Percentiles rank a stretch among this genome's conserved stretches.
Conservation (phyloP, 139 green algal species). For the Chlorella sp. region DNA sequence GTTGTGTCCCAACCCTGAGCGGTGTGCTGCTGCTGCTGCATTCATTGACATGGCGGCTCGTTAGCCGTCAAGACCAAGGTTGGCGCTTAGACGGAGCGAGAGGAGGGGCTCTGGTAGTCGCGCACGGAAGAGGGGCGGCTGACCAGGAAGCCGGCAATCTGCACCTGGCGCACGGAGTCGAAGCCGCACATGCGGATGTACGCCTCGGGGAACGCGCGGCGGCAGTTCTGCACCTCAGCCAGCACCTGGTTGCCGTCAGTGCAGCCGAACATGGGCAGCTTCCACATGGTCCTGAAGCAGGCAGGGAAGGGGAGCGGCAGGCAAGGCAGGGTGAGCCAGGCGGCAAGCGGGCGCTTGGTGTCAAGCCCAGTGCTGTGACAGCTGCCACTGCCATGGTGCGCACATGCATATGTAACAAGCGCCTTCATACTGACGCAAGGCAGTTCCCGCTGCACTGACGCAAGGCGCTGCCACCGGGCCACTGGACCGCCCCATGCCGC, state of each 20-base stretch:
- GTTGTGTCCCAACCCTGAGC: too few relatives aligned
- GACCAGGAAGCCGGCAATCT: slow-evolving; percentile 78
- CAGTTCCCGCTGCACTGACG: too few relatives aligned
- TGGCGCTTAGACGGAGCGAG: slow-evolving; percentile 19
- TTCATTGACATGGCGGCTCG: too few relatives aligned
- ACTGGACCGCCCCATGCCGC: too few relatives aligned
- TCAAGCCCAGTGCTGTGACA: too few relatives aligned
- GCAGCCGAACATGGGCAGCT: slow-evolving; percentile 99
- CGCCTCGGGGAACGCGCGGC: slow-evolving; percentile 88
- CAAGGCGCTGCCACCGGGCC: too few relatives aligned
- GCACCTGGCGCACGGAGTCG: slow-evolving; percentile 79
- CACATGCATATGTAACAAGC: too few relatives aligned
- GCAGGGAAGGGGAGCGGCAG: neutral
- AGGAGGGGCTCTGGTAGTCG: slow-evolving; percentile 29
- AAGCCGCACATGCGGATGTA: slow-evolving; percentile 94
- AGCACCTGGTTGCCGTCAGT: slow-evolving; percentile 92
- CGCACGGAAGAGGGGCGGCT: slow-evolving; percentile 39
- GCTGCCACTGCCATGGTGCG: too few relatives aligned
- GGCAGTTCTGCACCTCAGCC: slow-evolving; percentile 85
- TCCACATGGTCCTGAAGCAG: slow-evolving; percentile 99
- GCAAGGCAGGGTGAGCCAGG: neutral
- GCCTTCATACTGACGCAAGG: too few relatives aligned
- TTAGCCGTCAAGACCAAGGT: too few relatives aligned
- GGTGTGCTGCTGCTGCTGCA: too few relatives aligned
- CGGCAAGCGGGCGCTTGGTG: neutral